Base-by-base conservation (phyloP, 257 asterid genomes). In the Oldenlandia corymbosa region DNA sequence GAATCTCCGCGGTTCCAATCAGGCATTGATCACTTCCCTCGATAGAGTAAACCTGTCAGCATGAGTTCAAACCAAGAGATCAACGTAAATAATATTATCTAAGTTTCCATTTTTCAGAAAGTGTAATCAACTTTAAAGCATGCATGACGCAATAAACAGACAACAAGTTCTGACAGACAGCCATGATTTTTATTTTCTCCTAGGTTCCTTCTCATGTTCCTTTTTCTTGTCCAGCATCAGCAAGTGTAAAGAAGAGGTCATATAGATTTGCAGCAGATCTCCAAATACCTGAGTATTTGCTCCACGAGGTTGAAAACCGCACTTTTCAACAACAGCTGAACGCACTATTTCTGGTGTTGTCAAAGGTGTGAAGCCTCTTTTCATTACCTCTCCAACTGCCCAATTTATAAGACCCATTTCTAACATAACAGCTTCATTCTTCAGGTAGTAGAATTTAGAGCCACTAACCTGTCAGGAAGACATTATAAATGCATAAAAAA, bases 251-350 rank as follows among this genome's bases (percentile, higher is more conserved):
- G n/a, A n/a, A n/a, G 32, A 21, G 5, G 60, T n/a, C 63, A 52
- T 28, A 0, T 21, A 32, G 23, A 58, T 26, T 52, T 37, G 60
- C 28, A 26, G 28, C 14, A 72, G 47, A 46, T 52, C 47, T 43
- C 21, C 5, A 74, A 21, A 36, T 69, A 93, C 99, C 97, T 90
- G 99, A 78, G 99, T 90, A 78, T 90, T 93, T 16, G 94, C 73
- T 70, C 97, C 99, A 39, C 96, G 96, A 54, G 99, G 99, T 82
- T 87, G 99, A 74, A 93, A 93, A 50, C 97, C 99, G 42, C 99
- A 93, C 78, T 93, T 93, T 76, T 93, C 97, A 49, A 93, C 87
- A 54, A 90, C 83, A 48, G 99, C 86, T 53, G 99, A 93, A 58
- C 96, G 79, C 13, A 90, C 97, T 41, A 93, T 81, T 82, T 93